Conservation (phyloP, 768 basidiomycete genomes). For the Coprinellus micaceus region DNA sequence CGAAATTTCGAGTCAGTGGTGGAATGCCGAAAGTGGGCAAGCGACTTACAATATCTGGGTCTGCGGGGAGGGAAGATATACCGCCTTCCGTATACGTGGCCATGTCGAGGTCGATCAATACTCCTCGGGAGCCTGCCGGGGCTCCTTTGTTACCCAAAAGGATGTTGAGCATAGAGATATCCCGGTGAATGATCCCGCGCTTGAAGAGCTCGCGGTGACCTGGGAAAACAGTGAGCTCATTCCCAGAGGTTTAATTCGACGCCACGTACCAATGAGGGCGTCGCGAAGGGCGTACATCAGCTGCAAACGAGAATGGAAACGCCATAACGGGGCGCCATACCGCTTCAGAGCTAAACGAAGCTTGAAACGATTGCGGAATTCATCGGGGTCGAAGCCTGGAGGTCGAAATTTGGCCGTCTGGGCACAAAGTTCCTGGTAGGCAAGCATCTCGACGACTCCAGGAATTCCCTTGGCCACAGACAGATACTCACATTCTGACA, state of each 20-base stretch:
- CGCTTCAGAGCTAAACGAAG: constrained; percentile 12
- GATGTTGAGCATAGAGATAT: constrained; percentile 23
- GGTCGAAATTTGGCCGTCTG: constrained; percentile 6
- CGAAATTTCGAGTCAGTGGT: not conserved
- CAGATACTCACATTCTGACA: constrained; percentile 4
- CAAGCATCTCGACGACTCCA: constrained; percentile 8
- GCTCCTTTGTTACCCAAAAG: constrained; percentile 12
- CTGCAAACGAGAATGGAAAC: constrained; percentile 9
- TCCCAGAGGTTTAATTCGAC: not conserved
- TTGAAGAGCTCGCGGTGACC: constrained; percentile 17
- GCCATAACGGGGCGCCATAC: constrained; percentile 13
- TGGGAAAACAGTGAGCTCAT: not conserved
- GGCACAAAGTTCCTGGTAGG: not conserved
- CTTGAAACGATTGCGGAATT: constrained; percentile 9
- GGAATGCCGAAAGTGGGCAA: not conserved
- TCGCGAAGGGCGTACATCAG: not conserved
- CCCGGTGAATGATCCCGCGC: constrained; percentile 22
- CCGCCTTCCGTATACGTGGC: not conserved
- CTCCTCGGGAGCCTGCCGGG: not conserved
- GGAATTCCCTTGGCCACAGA: not conserved
- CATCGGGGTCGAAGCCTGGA: not conserved
- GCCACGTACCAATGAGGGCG: not conserved
- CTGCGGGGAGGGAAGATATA: not conserved
- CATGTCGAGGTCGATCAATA: constrained; percentile 14
- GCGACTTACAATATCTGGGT: not conserved